These are phyloP conservation scores for Dichotomopilus funicola DNA, from an alignment of 2,329 filamentous ascomycete species.

Conservation along the genomic window DNA sequence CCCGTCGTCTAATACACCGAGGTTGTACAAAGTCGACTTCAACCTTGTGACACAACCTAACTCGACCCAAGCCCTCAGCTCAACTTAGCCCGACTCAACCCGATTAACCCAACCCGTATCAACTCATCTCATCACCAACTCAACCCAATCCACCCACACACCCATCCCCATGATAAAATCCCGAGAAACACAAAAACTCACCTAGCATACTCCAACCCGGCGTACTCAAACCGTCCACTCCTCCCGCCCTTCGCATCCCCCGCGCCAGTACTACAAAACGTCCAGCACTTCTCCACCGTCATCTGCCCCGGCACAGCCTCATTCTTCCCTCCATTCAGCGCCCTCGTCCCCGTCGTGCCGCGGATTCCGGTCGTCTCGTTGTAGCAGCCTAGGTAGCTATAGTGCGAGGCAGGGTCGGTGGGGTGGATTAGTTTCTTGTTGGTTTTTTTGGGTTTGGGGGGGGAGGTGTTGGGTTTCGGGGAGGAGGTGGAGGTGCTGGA, in stretches of 20 bases:
- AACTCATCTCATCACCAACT: too few relatives aligned
- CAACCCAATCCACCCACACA: too few relatives aligned
- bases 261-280: slow-evolving; percentile 39
- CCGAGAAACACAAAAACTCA: too few relatives aligned
- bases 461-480: background rate
- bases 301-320: slow-evolving; percentile 39
- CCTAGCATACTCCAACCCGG: slow-evolving; percentile 49
- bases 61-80: too few relatives aligned
- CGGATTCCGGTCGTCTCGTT: slow-evolving; percentile 48
- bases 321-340: slow-evolving; percentile 39
- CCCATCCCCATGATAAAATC: too few relatives aligned
- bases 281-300: slow-evolving; percentile 46
- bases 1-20: too few relatives aligned
- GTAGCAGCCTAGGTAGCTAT: slow-evolving; percentile 42
- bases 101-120: too few relatives aligned
- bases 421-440: background rate
- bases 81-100: too few relatives aligned
- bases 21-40: too few relatives aligned
- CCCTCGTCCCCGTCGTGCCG: slow-evolving; percentile 36
- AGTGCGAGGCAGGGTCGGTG: background rate
- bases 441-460: background rate
- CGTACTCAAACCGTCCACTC: slow-evolving; percentile 32
- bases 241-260: slow-evolving; percentile 27
- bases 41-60: too few relatives aligned
- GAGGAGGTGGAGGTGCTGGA: background rate